These are phyloP conservation scores for Tylopilus sp. DNA, from an alignment of 768 basidiomycete species.

Conservation along the genomic window DNA sequence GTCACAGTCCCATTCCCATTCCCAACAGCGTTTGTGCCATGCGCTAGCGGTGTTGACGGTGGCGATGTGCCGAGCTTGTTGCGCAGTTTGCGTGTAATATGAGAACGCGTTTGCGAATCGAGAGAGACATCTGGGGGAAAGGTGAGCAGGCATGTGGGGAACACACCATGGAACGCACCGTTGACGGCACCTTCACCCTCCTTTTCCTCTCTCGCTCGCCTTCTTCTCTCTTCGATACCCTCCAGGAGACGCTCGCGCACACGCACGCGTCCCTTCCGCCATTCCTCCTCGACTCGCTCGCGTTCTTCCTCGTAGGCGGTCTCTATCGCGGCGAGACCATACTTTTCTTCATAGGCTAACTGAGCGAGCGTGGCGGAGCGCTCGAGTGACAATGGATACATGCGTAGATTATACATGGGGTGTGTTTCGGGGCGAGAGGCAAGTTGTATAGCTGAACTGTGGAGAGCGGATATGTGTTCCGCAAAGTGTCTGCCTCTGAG, in stretches of 20 bases:
- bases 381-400: constrained; percentile 72
- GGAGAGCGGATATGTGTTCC: constrained; percentile 61
- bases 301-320: constrained; percentile 76
- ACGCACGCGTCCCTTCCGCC: constrained; percentile 68
- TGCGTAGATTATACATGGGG: constrained; percentile 62
- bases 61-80: constrained; percentile 79
- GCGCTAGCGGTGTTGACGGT: constrained; percentile 65
- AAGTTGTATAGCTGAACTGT: constrained; percentile 56
- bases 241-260: constrained; percentile 77
- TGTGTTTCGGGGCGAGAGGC: constrained; percentile 65
- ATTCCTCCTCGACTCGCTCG: constrained; percentile 79
- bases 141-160: constrained; percentile 3
- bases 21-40: constrained; percentile 30
- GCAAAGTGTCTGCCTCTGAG: constrained; percentile 57
- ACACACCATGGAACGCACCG: constrained; percentile 38
- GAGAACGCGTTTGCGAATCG: constrained; percentile 73
- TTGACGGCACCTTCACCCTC: constrained; percentile 81
- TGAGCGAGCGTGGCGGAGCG: constrained; percentile 72
- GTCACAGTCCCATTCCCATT: constrained; percentile 43
- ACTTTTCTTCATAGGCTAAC: constrained; percentile 62
- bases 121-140: constrained; percentile 59
- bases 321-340: constrained; percentile 62
- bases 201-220: constrained; percentile 81
- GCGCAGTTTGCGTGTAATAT: constrained; percentile 80
- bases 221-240: constrained; percentile 78